Evolutionary conservation across 345 rosid species (phyloP).

Genomic region (Eucalyptus grandis): DNA sequence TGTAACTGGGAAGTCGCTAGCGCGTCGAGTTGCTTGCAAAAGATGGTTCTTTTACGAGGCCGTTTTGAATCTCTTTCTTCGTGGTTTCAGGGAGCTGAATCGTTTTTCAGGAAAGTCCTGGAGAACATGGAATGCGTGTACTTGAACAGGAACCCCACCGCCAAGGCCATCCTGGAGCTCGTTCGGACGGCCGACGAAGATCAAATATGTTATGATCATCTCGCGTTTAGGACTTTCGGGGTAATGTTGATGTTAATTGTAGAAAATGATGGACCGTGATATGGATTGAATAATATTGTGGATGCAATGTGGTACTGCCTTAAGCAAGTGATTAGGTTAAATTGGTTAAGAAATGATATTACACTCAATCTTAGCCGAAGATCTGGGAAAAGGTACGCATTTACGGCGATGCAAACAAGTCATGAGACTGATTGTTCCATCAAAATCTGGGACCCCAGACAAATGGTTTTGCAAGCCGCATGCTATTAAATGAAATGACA

Average conservation of each 20-base stretch:
- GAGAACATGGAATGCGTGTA: constrained; percentile 62
- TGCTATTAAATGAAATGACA: not conserved
- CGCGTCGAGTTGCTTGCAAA: not conserved
- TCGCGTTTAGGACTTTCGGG: constrained; percentile 94
- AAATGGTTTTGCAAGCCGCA: not conserved
- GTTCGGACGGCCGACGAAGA: constrained; percentile 42
- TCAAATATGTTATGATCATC: constrained; percentile 72
- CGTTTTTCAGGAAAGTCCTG: constrained; percentile 67
- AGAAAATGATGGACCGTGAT: not conserved
- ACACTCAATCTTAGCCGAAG: not conserved
- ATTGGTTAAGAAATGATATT: not conserved
- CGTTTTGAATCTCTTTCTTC: not conserved
- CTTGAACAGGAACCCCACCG: constrained; percentile 66
- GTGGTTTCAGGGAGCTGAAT: constrained; percentile 29
- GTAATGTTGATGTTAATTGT: constrained; percentile 12
- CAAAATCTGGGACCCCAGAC: not conserved
- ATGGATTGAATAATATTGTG: not conserved
- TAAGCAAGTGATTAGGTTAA: not conserved
- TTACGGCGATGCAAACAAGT: not conserved
- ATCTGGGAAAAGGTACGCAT: not conserved
- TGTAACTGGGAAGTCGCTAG: not conserved
- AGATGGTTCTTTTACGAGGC: not conserved
- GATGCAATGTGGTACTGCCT: not conserved
- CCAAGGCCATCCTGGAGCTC: constrained; percentile 67
- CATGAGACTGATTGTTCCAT: not conserved